phyloP scores from a whole-genome alignment of 2,329 filamentous ascomycete species.

The Orbilia ellipsospora region DNA sequence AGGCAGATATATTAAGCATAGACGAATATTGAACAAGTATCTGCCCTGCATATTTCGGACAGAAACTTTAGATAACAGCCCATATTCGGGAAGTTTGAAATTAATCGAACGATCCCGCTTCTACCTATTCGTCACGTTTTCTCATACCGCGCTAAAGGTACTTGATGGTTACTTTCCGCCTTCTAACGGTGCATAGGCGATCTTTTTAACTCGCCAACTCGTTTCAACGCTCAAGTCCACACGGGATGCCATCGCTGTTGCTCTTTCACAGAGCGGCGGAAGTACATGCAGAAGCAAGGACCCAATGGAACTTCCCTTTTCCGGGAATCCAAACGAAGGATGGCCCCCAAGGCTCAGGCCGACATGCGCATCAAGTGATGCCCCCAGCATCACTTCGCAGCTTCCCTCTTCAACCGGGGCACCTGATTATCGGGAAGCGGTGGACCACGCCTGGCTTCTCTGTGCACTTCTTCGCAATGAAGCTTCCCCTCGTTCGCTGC shows the following conservation, averaged over 20 bases:
- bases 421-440: conserved; percentile 24
- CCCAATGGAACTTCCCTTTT: conserved; percentile 40
- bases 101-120: conserved; percentile 20
- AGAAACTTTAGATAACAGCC: conserved; percentile 31
- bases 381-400: conserved; percentile 34
- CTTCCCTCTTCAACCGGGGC: conserved; percentile 40
- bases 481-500: neutral
- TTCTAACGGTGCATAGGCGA: conserved; percentile 12
- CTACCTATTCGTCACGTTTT: conserved; percentile 28
- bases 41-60: conserved; percentile 36
- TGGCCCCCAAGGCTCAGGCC: conserved; percentile 18
- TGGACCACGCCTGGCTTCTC: conserved; percentile 8
- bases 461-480: neutral
- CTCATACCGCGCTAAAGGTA: conserved; percentile 15
- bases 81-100: conserved; percentile 33
- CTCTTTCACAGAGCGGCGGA: neutral
- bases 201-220: conserved; percentile 8
- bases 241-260: neutral
- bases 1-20: conserved; percentile 2
- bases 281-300: neutral
- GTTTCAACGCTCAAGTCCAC: conserved; percentile 17
- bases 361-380: conserved; percentile 37
- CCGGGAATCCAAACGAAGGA: conserved; percentile 1
- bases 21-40: conserved; percentile 19
- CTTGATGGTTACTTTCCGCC: conserved; percentile 24